A percentile compares a stretch with the other conserved stretches of the same genome.
These are phyloP conservation scores for Sporisorium exsertum DNA, from an alignment of 1,284 basidiomycete species.

Conservation along the genomic window DNA sequence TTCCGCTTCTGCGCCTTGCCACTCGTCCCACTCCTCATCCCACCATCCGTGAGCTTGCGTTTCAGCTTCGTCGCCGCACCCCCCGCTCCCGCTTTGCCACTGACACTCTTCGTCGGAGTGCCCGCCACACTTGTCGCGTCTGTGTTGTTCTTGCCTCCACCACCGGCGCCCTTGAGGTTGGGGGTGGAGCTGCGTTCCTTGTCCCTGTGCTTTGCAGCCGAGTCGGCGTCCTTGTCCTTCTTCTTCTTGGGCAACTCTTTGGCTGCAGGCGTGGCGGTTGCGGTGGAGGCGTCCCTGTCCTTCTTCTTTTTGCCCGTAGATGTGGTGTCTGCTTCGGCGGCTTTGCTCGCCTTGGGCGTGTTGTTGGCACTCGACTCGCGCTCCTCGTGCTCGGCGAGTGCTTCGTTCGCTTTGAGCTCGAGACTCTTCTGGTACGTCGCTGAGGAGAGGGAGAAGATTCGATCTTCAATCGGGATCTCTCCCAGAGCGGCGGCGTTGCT, in stretches of 20 bases:
- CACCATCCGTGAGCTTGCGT: slow-evolving; percentile 34
- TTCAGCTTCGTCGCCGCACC: slow-evolving; percentile 39
- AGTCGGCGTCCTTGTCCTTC: slow-evolving; percentile 17
- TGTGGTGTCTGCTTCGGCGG: not conserved
- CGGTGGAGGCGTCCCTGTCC: slow-evolving; percentile 12
- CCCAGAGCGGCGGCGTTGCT: not conserved
- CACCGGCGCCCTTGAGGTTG: slow-evolving; percentile 9
- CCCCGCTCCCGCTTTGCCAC: not conserved
- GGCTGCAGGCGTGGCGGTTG: not conserved
- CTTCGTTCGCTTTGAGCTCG: slow-evolving; percentile 61
- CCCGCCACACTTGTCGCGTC: slow-evolving; percentile 12
- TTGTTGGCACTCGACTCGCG: slow-evolving; percentile 1
- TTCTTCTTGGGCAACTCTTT: slow-evolving; percentile 16
- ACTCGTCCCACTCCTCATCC: not conserved
- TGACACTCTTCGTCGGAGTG: slow-evolving; percentile 11
- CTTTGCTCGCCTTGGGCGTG: slow-evolving; percentile 23
- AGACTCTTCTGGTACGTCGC: slow-evolving; percentile 64
- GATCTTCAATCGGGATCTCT: slow-evolving; percentile 58
- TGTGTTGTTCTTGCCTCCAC: slow-evolving; percentile 16
- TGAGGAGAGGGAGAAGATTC: slow-evolving; percentile 60
- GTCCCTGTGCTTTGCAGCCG: slow-evolving; percentile 13
- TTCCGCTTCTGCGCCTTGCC: slow-evolving; percentile 41
- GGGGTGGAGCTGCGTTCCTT: slow-evolving; percentile 34
- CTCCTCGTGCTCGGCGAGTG: slow-evolving; percentile 14
- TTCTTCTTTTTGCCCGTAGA: slow-evolving; percentile 21